phyloP scores from a whole-genome alignment of 345 rosid species.

The Murraya paniculata region DNA sequence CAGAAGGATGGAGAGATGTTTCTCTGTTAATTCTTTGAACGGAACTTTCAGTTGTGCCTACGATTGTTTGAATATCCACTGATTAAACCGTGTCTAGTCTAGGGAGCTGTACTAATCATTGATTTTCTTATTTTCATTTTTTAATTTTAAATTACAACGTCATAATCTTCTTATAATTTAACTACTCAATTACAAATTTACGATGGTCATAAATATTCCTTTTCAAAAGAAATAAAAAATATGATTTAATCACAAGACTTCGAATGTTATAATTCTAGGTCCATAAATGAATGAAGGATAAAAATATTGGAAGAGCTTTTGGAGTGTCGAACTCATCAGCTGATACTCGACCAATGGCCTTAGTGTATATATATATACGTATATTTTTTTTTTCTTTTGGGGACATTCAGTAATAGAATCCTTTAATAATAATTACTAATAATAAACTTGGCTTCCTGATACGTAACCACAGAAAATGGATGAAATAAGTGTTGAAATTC shows the following conservation, averaged over 20 bases:
- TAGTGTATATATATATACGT: too few species aligned
- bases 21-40: background rate
- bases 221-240: background rate
- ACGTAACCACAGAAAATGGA: too few species aligned
- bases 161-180: background rate
- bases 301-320: background rate
- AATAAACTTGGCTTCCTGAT: too few species aligned
- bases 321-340: too few species aligned
- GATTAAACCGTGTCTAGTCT: slow-evolving; percentile 19
- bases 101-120: slow-evolving; percentile 15
- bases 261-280: background rate
- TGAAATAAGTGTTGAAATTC: background rate
- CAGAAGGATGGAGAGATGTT: background rate
- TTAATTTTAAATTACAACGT: background rate
- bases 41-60: background rate
- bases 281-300: background rate
- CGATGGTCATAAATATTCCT: background rate
- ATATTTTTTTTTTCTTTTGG: too few species aligned
- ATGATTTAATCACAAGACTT: background rate
- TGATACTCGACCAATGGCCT: too few species aligned
- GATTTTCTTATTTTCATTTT: background rate
- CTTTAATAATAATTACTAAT: background rate
- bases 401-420: background rate
- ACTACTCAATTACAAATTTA: background rate
- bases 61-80: background rate